Percentiles rank a stretch among this genome's conserved stretches.
phyloP scores from a whole-genome alignment of 2,329 filamentous ascomycete species.

The Orbilia javanica region DNA sequence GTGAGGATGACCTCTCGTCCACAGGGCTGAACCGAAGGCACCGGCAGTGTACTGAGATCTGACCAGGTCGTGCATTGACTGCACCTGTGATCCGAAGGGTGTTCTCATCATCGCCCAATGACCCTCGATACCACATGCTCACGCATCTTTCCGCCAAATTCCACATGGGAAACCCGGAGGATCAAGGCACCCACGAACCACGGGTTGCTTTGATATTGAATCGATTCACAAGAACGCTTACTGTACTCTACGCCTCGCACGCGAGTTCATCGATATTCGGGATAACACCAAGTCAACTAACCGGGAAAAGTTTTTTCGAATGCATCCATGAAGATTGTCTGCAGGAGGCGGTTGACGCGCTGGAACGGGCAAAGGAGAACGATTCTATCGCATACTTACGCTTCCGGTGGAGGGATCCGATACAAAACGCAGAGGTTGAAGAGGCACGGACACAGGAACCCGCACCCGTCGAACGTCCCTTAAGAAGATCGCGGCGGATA shows the following conservation, averaged over 20 bases:
- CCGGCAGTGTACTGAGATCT: constrained; percentile 53
- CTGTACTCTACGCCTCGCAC: constrained; percentile 87
- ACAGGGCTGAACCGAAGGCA: constrained; percentile 15
- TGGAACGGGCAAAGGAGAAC: constrained; percentile 88
- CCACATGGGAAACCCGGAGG: constrained; percentile 69
- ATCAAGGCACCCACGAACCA: constrained; percentile 76
- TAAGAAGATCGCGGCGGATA: constrained; percentile 68
- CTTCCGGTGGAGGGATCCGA: constrained; percentile 83
- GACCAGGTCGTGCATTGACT: constrained; percentile 78
- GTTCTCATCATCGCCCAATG: constrained; percentile 83
- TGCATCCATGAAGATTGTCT: constrained; percentile 84
- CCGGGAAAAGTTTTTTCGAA: constrained; percentile 85
- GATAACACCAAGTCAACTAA: constrained; percentile 76
- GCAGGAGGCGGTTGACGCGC: constrained; percentile 79
- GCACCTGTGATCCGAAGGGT: constrained; percentile 82
- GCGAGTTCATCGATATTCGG: constrained; percentile 82
- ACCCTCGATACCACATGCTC: constrained; percentile 90
- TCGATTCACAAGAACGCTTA: constrained; percentile 83
- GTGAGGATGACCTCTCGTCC: constrained; percentile 72
- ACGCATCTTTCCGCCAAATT: constrained; percentile 87
- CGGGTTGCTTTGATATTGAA: constrained; percentile 87
- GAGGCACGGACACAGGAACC: constrained; percentile 62
- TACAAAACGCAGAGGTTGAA: constrained; percentile 64
- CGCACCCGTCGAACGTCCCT: constrained; percentile 51
- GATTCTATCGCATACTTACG: constrained; percentile 91